Evolutionary conservation across 208 protist genomes (phyloP), one percentile per base, ranked within the genome.

Genomic region (Trypanosoma grayi): DNA sequence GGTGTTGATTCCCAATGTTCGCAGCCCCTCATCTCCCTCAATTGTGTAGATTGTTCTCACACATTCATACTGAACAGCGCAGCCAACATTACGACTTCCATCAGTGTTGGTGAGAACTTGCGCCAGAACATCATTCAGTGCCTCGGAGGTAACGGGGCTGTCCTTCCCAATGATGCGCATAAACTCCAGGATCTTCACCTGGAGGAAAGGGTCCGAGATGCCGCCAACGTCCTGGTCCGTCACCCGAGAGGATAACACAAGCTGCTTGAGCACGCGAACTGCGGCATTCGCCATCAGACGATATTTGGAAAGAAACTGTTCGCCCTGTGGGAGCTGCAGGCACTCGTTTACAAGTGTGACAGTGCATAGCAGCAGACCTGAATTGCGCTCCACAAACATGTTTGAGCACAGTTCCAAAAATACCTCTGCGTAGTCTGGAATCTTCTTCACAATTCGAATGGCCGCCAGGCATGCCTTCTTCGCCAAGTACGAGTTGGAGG

Each of bases 61-160:
- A 71, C 95, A 98, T 77, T 99, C 98, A 75, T 99, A 99, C 11
- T 99, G 81, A 36, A 99, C 92, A 5, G 98, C 96, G 70, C 96
- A 98, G 55, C 98, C 98, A 11, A 98, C 95, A 73, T 98, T 99
- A 30, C 90, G 93, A 11, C 76, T 74, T 7, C 70, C 75, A 20
- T 99, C 97, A 2, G 98, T 99, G 79, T 99, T 99, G 14, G 97
- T 99, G 22, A 98, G 95, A 1, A 99, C 92, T 82, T 98, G 93
- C 25, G 98, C 97, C 2, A 99, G 85, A 4, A 99, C 89, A 64
- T 99, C 98, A 79, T 97, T 98, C 75, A 99, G 96, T 6, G 79
- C 66, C 50, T 99, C 98, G 10, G 79, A 95, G 11, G 93, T 79
- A 31, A 96, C 96, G 4, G 76, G n/a, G 76, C 97, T 93, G 61